These are phyloP conservation scores for Fusarium dimerum DNA, from an alignment of 2,329 filamentous ascomycete species.

Conservation along the genomic window DNA sequence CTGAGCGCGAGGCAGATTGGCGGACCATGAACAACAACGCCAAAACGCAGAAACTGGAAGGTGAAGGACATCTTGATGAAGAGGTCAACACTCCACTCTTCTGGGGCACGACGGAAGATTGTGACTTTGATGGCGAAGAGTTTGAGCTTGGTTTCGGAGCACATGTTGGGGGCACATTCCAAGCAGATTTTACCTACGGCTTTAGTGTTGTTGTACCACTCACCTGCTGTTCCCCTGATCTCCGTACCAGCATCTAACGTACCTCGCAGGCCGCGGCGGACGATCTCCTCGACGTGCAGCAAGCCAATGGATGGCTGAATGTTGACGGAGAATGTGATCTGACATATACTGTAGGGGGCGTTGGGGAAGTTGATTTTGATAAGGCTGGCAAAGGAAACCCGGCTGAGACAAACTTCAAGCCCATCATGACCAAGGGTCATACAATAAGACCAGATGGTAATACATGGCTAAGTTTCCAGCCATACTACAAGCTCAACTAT, in stretches of 20 bases:
- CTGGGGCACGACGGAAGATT: not conserved
- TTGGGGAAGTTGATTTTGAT: too few relatives aligned
- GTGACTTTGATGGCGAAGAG: conserved; percentile 1
- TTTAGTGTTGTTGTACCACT: conserved; percentile 1
- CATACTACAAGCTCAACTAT: too few relatives aligned
- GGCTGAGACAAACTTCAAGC: too few relatives aligned
- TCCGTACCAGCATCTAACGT: not conserved
- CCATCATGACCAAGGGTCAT: too few relatives aligned
- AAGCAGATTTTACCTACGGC: not conserved
- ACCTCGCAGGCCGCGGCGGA: not conserved
- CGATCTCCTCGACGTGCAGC: not conserved
- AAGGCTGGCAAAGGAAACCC: too few relatives aligned
- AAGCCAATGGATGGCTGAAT: not conserved
- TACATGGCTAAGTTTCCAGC: too few relatives aligned
- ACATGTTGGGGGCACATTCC: not conserved
- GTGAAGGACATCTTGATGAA: not conserved
- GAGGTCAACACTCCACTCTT: not conserved
- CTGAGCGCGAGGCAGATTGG: too few relatives aligned
- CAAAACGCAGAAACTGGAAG: not conserved
- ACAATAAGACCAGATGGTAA: too few relatives aligned
- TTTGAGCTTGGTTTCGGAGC: conserved; percentile 3
- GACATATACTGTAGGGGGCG: too few relatives aligned
- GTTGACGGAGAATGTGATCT: not conserved
- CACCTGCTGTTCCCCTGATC: not conserved
- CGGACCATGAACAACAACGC: too few relatives aligned